These are phyloP conservation scores for Allantophomopsis cytisporea DNA, from an alignment of 2,329 filamentous ascomycete species.

Conservation along the genomic window DNA sequence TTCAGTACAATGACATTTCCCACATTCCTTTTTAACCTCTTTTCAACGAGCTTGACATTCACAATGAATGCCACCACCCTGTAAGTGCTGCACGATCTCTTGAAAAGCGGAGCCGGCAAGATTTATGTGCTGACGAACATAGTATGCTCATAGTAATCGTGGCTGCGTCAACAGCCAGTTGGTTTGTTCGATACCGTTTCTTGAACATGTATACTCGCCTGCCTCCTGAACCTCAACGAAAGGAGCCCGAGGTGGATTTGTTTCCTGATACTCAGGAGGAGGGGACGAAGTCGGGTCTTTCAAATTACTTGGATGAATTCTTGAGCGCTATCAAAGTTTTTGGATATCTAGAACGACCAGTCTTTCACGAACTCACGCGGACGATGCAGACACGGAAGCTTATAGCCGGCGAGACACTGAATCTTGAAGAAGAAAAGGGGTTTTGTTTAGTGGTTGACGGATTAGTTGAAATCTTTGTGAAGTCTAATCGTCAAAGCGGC, in stretches of 20 bases:
- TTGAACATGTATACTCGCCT: slow-evolving; percentile 94
- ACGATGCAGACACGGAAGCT: slow-evolving; percentile 98
- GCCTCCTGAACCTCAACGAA: slow-evolving; percentile 86
- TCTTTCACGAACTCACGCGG: slow-evolving; percentile 92
- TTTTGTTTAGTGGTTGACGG: slow-evolving; percentile 97
- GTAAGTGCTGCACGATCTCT: slow-evolving; percentile 31
- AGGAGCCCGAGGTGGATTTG: slow-evolving; percentile 88
- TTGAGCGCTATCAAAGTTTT: slow-evolving; percentile 98
- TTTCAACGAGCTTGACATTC: slow-evolving; percentile 87
- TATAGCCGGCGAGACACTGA: slow-evolving; percentile 87
- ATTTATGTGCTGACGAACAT: background rate
- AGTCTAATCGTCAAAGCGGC: slow-evolving; percentile 50
- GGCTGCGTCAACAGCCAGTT: slow-evolving; percentile 74
- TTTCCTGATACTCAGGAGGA: slow-evolving; percentile 89
- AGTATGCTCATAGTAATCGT: slow-evolving; percentile 66
- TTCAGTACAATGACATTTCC: slow-evolving; percentile 82
- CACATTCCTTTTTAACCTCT: slow-evolving; percentile 75
- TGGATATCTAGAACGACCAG: slow-evolving; percentile 87
- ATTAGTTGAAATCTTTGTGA: slow-evolving; percentile 94
- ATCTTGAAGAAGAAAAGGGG: slow-evolving; percentile 93
- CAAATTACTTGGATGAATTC: slow-evolving; percentile 97
- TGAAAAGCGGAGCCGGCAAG: too few species aligned
- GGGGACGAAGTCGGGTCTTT: slow-evolving; percentile 76
- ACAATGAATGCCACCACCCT: slow-evolving; percentile 98
- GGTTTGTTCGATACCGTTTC: slow-evolving; percentile 90